Conservation (phyloP, 2,329 filamentous ascomycete species). For the Dryadomyces quercivorus region DNA sequence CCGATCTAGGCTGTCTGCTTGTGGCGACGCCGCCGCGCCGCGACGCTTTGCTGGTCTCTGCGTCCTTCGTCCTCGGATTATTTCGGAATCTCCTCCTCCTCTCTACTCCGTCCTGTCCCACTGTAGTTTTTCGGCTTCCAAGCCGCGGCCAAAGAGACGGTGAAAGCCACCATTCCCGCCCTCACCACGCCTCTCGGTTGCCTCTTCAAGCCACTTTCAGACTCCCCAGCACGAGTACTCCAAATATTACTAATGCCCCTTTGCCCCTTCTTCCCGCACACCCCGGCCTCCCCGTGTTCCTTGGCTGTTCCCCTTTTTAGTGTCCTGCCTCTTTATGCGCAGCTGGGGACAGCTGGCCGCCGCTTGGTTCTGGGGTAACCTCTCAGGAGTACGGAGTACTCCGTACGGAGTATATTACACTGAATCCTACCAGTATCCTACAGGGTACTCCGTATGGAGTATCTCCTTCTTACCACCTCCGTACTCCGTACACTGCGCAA, state of each 20-base stretch:
- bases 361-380: background rate
- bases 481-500: too few species aligned
- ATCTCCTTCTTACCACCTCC: too few species aligned
- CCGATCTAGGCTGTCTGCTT: background rate
- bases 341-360: background rate
- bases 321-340: background rate
- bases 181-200: too few species aligned
- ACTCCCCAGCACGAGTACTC: too few species aligned
- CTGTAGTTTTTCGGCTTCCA: too few species aligned
- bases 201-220: too few species aligned
- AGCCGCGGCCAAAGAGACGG: too few species aligned
- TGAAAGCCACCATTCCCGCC: too few species aligned
- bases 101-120: too few species aligned
- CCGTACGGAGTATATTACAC: background rate
- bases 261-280: background rate
- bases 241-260: background rate
- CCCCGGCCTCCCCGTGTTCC: constrained; percentile 1
- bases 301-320: background rate
- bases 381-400: background rate
- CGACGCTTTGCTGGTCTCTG: background rate
- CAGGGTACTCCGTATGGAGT: background rate
- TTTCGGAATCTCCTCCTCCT: background rate
- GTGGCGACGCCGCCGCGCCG: background rate
- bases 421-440: background rate
- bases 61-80: background rate